Conservation (phyloP, 2,329 filamentous ascomycete species). For the Cladosporium halotolerans region DNA sequence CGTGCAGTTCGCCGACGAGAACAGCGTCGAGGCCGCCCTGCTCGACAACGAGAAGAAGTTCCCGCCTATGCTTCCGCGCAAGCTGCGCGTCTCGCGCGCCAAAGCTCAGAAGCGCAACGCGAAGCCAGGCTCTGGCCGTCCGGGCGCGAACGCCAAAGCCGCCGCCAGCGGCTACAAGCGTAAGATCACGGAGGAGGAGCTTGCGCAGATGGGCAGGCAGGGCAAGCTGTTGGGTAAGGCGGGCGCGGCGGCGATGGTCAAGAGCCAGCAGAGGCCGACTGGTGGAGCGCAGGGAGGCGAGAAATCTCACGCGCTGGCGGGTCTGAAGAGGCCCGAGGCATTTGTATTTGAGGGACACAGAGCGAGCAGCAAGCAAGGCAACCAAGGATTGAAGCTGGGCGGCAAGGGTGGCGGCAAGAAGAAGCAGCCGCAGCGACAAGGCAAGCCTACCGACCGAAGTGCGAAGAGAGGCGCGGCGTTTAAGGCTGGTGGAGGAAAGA, state of each 20-base stretch:
- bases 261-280: constrained; percentile 23
- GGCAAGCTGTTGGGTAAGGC: constrained; percentile 67
- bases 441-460: constrained; percentile 38
- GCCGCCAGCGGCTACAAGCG: constrained; percentile 53
- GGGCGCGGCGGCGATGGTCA: constrained; percentile 47
- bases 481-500: constrained; percentile 38
- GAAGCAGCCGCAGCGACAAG: constrained; percentile 40
- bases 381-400: constrained; percentile 54
- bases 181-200: constrained; percentile 64
- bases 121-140: constrained; percentile 28
- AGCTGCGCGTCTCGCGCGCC: constrained; percentile 78
- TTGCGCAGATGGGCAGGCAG: constrained; percentile 66
- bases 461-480: constrained; percentile 41
- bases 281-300: constrained; percentile 7
- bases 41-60: constrained; percentile 86
- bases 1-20: constrained; percentile 86
- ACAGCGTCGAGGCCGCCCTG: constrained; percentile 84
- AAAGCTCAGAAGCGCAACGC: constrained; percentile 58
- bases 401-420: constrained; percentile 42
- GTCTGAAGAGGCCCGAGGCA: constrained; percentile 56
- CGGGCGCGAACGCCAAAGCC: constrained; percentile 19
- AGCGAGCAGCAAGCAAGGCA: constrained; percentile 61
- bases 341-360: constrained; percentile 78
- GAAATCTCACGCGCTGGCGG: constrained; percentile 14
- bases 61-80: constrained; percentile 85